These are phyloP conservation scores for Kalmanozyma brasiliensis DNA, from an alignment of 1,284 basidiomycete species.

Conservation along the genomic window DNA sequence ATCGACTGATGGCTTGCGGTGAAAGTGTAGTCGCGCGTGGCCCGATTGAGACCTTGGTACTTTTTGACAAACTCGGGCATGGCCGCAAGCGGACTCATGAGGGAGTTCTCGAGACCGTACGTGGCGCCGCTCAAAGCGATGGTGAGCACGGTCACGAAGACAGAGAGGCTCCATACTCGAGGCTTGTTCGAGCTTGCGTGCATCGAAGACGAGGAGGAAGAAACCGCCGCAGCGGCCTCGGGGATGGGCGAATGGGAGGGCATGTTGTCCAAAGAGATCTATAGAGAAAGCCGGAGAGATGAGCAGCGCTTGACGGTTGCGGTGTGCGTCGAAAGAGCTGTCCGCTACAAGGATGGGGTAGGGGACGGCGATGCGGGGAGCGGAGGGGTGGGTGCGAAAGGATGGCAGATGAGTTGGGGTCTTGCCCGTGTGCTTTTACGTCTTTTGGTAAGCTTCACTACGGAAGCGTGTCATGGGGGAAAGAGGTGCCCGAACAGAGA, in stretches of 20 bases:
- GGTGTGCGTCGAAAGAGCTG: neutral
- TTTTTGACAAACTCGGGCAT: constrained; percentile 52
- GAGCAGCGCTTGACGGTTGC: neutral
- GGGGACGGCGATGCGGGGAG: too few relatives aligned
- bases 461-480: too few relatives aligned
- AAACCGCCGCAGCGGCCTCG: constrained; percentile 1
- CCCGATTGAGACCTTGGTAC: constrained; percentile 50
- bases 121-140: constrained; percentile 48
- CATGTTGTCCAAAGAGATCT: constrained; percentile 3
- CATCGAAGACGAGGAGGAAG: constrained; percentile 3
- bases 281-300: neutral
- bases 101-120: constrained; percentile 52
- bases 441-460: too few relatives aligned
- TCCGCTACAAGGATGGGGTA: too few relatives aligned
- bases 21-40: constrained; percentile 49
- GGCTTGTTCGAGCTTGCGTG: constrained; percentile 6
- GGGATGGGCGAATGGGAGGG: constrained; percentile 6
- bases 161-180: constrained; percentile 34
- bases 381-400: too few relatives aligned
- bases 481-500: too few relatives aligned
- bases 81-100: constrained; percentile 56
- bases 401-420: too few relatives aligned
- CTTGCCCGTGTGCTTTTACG: too few relatives aligned
- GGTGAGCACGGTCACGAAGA: constrained; percentile 45
- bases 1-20: constrained; percentile 54